Percentiles rank a stretch among this genome's conserved stretches.
Evolutionary conservation across 106 monocot species (phyloP).

Genomic region (Alisma plantagoaquatica): DNA sequence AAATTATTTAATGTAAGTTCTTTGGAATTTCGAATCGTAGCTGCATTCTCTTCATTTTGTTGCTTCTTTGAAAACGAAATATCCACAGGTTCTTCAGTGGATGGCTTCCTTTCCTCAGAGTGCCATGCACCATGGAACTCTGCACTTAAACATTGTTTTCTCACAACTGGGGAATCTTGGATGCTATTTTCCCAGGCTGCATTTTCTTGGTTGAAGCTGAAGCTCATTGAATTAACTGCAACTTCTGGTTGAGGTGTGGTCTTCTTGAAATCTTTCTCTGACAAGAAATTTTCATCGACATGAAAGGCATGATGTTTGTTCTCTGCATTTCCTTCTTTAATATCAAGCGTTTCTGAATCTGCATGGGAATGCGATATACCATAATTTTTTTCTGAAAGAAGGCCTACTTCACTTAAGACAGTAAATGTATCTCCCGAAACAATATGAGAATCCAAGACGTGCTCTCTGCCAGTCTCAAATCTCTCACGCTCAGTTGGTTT

Average conservation of each 20-base stretch:
- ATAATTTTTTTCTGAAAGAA: too few relatives aligned
- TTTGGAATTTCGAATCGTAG: too few relatives aligned
- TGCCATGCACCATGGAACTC: background rate
- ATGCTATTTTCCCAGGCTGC: background rate
- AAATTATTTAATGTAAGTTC: background rate
- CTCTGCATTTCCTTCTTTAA: background rate
- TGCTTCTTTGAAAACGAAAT: too few relatives aligned
- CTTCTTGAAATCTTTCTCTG: background rate
- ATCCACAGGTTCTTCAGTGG: too few relatives aligned
- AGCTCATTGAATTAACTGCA: background rate
- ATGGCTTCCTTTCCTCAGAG: background rate
- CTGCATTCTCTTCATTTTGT: too few relatives aligned
- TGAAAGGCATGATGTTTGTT: background rate
- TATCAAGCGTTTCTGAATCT: background rate
- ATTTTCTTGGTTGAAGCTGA: background rate
- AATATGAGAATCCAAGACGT: slow-evolving; percentile 1
- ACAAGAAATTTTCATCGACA: background rate
- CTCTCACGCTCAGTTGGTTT: too few relatives aligned
- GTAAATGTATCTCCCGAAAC: background rate
- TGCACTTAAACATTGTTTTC: too few relatives aligned
- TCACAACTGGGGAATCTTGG: background rate
- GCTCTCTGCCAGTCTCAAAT: too few relatives aligned
- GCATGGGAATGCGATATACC: background rate
- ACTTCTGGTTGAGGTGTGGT: too few relatives aligned
- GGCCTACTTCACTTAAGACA: background rate